Evolutionary conservation across 169 alveolate species (phyloP), one percentile per base, ranked within the genome.

Genomic region (Plasmodium coatneyi): DNA sequence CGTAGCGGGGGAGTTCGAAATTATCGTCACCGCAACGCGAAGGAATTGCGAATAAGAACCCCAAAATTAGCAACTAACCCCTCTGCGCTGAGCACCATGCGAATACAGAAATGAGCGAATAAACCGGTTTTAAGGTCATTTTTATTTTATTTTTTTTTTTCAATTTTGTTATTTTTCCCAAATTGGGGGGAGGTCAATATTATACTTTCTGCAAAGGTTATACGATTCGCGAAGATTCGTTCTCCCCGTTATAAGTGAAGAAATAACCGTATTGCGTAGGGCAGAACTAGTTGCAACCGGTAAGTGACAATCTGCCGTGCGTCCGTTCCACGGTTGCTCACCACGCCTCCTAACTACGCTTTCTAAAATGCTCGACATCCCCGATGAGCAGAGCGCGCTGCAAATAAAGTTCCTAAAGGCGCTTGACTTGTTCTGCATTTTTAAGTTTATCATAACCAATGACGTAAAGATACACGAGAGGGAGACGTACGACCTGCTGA

Each of bases 401-500:
- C 97, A 96, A 70, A 30, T 79, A 16, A 60, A 92, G 36, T 87
- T 96, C 30, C 60, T 96, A 39, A 83, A 82, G 28, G 92, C 86
- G 54, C 49, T 96, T 12, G 97, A 96, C 83, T 86, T 96, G 56
- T 95, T 84, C 92, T 87, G 91, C 22, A 95, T 95, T 30, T 92
- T 93, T 52, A 82, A 84, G 19, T 91, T 96, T 14, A 89, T 96
- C 32, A 92, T 96, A 3, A 76, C 95, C 22, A 86, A 87, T 54
- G 96, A 92, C 74, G 76, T 96, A 22, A 41, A 71, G 70, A 66
- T 96, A 60, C 92, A 96, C 52, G 83, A 93, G 19, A 66, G 30
- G 14, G 70, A 84, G 16, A 84, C 96, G n/a, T 92, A 82, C 43
- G 60, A 71, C 6, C 19, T 89, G 4, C 39, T 95, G 78, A 14